Evolutionary conservation across 1,139 yeast species (phyloP), one percentile per base, ranked within the genome.

Genomic region (Pichiaceae sp.): DNA sequence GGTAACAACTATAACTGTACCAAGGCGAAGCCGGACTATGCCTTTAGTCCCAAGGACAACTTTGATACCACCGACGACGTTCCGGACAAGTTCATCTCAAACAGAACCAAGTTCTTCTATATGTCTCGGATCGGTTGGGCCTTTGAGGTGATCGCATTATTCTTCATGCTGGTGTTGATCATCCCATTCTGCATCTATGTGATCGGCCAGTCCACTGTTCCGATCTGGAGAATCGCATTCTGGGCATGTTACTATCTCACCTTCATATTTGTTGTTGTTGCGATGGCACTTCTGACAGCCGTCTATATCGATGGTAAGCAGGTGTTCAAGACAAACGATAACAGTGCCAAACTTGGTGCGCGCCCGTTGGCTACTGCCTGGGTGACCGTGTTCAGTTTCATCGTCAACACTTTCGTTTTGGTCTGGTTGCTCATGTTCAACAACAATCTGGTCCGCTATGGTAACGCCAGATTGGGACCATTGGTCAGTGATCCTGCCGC

Each of bases 51-150:
- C 24, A 63, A 53, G 34, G 68, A 68, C 37, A 78, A 78, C 55
- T 78, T 79, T 46, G 63, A 58, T 29, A 55, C 70, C 12, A 44
- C 55, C 15, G 41, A 46, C 5, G 68, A 63, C 19, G 54, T 77
- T 11, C 87, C 89, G 23, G 17, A 48, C 3, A 59, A 59, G 16
- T 75, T 84, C 48, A 49, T 59, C 32, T 48, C 53, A 16, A 52
- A 66, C 51, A 65, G 76, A 44, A 60, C 68, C 42, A 55, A 68
- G 25, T 80, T 71, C 56, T 84, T 67, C 59, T 79, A 75, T 59
- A 60, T 78, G 49, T 68, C 85, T 17, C 71, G 86, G 46, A 68
- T 75, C 47, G 78, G 82, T 17, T 83, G 73, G 68, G 83, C 84
- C 2, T 78, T 81, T 61, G 64, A 70, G 56, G 54, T 84, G 35